Conservation (phyloP, 2,329 filamentous ascomycete species). For the Aspergillus sp. region DNA sequence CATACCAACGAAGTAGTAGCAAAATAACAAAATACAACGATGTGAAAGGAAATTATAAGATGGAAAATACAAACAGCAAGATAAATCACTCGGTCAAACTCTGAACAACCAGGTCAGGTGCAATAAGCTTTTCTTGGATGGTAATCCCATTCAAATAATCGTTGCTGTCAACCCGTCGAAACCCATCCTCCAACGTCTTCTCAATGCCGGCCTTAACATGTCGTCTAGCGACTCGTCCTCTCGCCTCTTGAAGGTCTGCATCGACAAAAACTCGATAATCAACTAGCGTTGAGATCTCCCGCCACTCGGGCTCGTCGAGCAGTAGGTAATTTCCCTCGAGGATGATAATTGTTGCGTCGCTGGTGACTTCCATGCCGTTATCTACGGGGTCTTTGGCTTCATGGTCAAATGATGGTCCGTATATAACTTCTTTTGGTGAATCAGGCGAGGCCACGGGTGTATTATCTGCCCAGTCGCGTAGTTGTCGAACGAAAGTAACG, state of each 20-base stretch:
- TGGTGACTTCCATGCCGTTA: constrained; percentile 19
- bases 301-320: constrained; percentile 26
- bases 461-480: too few species aligned
- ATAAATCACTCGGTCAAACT: too few species aligned
- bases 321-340: constrained; percentile 24
- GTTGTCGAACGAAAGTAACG: too few species aligned
- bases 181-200: constrained; percentile 28
- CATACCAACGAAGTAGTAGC: background rate
- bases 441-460: constrained; percentile 4
- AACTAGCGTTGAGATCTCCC: constrained; percentile 26
- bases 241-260: constrained; percentile 32
- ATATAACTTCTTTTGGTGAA: constrained; percentile 11
- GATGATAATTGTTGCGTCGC: constrained; percentile 15
- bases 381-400: constrained; percentile 30
- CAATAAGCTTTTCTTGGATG: constrained; percentile 20
- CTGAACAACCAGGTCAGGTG: constrained; percentile 21
- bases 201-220: constrained; percentile 41
- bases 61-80: too few species aligned
- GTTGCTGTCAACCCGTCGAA: constrained; percentile 34
- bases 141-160: constrained; percentile 33
- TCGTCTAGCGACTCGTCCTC: constrained; percentile 33
- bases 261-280: constrained; percentile 42
- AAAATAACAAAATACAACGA: too few species aligned
- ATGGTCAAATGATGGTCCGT: constrained; percentile 32
- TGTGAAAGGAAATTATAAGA: too few species aligned